A percentile compares a stretch with the other conserved stretches of the same genome.
Evolutionary conservation across 2,329 filamentous ascomycete genomes (phyloP).

Genomic region (Monosporascus ibericus): DNA sequence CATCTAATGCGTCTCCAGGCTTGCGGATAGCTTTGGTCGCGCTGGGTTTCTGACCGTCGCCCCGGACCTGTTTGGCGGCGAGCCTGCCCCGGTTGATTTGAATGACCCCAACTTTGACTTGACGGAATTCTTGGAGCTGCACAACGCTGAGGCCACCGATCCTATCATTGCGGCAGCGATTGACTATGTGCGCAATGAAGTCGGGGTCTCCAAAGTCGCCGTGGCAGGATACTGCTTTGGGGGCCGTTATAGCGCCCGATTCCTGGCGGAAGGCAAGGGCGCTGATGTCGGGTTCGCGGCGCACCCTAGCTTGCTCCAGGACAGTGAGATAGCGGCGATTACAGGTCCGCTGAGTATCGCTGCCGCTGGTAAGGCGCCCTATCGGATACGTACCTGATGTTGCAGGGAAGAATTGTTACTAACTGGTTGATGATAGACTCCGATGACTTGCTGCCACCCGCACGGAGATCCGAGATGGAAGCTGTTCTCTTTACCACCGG

Average conservation of each 20-base stretch:
- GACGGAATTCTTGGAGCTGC: slow-evolving; percentile 26
- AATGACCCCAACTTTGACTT: slow-evolving; percentile 20
- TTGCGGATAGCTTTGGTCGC: slow-evolving; percentile 31
- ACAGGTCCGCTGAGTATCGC: slow-evolving; percentile 53
- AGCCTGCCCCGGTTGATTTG: slow-evolving; percentile 24
- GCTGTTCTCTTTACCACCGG: slow-evolving; percentile 47
- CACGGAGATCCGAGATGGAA: slow-evolving; percentile 52
- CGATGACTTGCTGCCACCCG: slow-evolving; percentile 52
- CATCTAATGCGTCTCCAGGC: slow-evolving; percentile 7
- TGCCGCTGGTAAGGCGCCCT: slow-evolving; percentile 44
- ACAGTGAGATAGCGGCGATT: slow-evolving; percentile 53
- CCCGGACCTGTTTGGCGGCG: slow-evolving; percentile 28
- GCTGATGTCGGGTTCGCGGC: slow-evolving; percentile 57
- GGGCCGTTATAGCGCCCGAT: slow-evolving; percentile 50
- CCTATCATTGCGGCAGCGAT: slow-evolving; percentile 41
- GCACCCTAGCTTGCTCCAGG: slow-evolving; percentile 57
- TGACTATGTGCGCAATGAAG: slow-evolving; percentile 37
- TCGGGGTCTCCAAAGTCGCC: slow-evolving; percentile 47
- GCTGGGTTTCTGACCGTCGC: slow-evolving; percentile 28
- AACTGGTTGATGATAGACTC: slow-evolving; percentile 34
- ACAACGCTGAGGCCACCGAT: slow-evolving; percentile 36
- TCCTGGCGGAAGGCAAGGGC: slow-evolving; percentile 42
- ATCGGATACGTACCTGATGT: background rate
- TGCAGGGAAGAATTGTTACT: slow-evolving; percentile 1
- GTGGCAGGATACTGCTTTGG: slow-evolving; percentile 62